Base-by-base conservation (phyloP, 1,284 basidiomycete species). In the Sphaerobolus stellatus region DNA sequence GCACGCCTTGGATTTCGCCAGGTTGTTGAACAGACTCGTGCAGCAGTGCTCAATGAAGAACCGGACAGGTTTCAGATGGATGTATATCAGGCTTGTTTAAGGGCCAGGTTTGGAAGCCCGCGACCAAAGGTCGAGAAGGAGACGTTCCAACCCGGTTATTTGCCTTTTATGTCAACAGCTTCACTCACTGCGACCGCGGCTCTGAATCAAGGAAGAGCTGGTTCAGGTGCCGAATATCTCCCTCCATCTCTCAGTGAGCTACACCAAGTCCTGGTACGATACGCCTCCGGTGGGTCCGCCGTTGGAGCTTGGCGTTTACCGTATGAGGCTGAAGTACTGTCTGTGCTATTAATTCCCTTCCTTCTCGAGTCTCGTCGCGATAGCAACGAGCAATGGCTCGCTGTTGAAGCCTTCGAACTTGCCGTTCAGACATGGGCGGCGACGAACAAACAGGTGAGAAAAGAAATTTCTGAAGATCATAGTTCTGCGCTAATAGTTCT, bases 321-420 rank as follows among this genome's bases (percentile, higher is more conserved):
- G 0, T 71, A 77, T 48, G 86, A 88, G 63, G 65, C 64, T 4
- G 73, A 82, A 33, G 79, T 88, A 0, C 71, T 88, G 4, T 80
- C 81, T 0, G 75, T 80, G 0, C 67, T 89, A 4, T 66, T 85
- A 13, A 68, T 70, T 5, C 83, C 84, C 0, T 88, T 88, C 59
- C 58, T 82, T 4, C 66, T 65, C 6, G 69, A 72, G 20, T 64
- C 63, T 18, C 54, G 65, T 4, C 61, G 65, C 29, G 58, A 72
- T 4, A 78, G 79, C 30, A 75, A 80, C 22, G 85, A 87, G 57
- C 75, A 77, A 52, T 73, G 72, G 59, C 70, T 75, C n/a, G 78
- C 84, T 0, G 67, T 84, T 9, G 84, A 87, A 53, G 69, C 79
- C 0, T 88, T 87, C 61, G 83, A 86, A 56, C 65, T 80, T 22